Evolutionary conservation across 1,139 yeast species (phyloP).

Genomic region (Suzukiozyma palmioleophila): DNA sequence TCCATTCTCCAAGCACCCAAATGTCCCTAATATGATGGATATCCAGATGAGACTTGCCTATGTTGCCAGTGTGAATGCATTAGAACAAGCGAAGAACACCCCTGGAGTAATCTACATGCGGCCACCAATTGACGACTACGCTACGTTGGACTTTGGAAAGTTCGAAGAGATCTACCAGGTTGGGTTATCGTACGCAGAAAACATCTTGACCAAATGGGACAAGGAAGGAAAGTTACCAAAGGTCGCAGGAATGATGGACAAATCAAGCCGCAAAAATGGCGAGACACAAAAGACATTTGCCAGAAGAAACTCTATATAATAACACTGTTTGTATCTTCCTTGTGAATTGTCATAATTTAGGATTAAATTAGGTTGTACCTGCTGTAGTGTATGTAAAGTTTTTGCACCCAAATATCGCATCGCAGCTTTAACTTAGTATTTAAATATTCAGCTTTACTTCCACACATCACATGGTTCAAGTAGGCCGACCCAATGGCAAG

Average conservation of each 20-base stretch:
- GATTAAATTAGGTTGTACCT: not conserved
- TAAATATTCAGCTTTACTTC: not conserved
- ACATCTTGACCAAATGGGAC: slow-evolving; percentile 51
- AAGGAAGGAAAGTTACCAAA: slow-evolving; percentile 52
- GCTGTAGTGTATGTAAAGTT: not conserved
- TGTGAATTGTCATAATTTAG: no score
- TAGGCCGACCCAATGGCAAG: not conserved
- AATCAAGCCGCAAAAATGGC: slow-evolving; percentile 13
- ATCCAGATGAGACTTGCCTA: slow-evolving; percentile 91
- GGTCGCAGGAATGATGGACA: slow-evolving; percentile 51
- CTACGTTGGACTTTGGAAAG: slow-evolving; percentile 87
- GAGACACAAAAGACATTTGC: slow-evolving; percentile 24
- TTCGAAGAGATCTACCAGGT: slow-evolving; percentile 85
- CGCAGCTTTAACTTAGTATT: not conserved
- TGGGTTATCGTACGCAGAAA: slow-evolving; percentile 73
- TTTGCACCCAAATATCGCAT: not conserved
- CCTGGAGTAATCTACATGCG: slow-evolving; percentile 88
- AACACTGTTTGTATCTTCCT: no score
- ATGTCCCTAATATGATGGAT: slow-evolving; percentile 92
- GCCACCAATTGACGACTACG: slow-evolving; percentile 91
- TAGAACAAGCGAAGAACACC: slow-evolving; percentile 78
- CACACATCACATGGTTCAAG: not conserved
- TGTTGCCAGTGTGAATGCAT: slow-evolving; percentile 91
- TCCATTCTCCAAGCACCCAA: slow-evolving; percentile 82
- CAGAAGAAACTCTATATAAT: slow-evolving; percentile 61